Percentiles rank a stretch among this genome's conserved stretches.
Evolutionary conservation across 108 stramenopile genomes (phyloP).

Genomic region (Nitzschia inconspicua): DNA sequence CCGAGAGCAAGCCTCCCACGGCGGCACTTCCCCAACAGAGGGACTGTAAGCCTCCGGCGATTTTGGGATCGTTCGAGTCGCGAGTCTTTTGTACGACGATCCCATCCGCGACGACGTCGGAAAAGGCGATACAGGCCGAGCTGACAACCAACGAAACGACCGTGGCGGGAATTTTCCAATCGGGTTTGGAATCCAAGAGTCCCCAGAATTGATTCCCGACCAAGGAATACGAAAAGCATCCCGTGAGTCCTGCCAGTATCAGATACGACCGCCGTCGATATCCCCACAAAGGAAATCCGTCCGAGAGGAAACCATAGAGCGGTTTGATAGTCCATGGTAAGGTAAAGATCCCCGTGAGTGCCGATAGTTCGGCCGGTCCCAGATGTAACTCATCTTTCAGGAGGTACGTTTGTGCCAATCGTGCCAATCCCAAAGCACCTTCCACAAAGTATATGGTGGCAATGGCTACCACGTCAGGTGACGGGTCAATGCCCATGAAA

Average conservation of each 20-base stretch:
- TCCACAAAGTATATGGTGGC: conserved; percentile 93
- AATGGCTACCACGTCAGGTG: conserved; percentile 85
- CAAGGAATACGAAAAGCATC: conserved; percentile 51
- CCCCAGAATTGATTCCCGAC: conserved; percentile 53
- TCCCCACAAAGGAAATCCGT: conserved; percentile 87
- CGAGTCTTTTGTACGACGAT: conserved; percentile 90
- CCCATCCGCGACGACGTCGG: conserved; percentile 95
- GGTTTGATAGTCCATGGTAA: conserved; percentile 95
- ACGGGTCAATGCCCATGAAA: conserved; percentile 72
- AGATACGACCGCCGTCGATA: conserved; percentile 85
- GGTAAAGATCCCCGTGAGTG: conserved; percentile 82
- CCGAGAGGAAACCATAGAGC: conserved; percentile 88
- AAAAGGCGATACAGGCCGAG: conserved; percentile 83
- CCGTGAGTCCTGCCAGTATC: conserved; percentile 63
- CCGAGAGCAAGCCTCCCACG: conserved; percentile 84
- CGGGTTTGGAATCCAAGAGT: conserved; percentile 8
- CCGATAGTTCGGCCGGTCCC: conserved; percentile 87
- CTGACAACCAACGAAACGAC: conserved; percentile 56
- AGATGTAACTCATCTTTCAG: conserved; percentile 93
- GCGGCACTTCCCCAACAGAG: conserved; percentile 91
- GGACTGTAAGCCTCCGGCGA: conserved; percentile 83
- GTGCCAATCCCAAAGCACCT: conserved; percentile 91
- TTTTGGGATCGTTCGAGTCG: conserved; percentile 62
- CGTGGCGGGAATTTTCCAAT: conserved; percentile 26
- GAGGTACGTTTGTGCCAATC: conserved; percentile 90